These are phyloP conservation scores for Cylindrotheca fusiformis DNA, from an alignment of 108 stramenopile species.

Conservation along the genomic window DNA sequence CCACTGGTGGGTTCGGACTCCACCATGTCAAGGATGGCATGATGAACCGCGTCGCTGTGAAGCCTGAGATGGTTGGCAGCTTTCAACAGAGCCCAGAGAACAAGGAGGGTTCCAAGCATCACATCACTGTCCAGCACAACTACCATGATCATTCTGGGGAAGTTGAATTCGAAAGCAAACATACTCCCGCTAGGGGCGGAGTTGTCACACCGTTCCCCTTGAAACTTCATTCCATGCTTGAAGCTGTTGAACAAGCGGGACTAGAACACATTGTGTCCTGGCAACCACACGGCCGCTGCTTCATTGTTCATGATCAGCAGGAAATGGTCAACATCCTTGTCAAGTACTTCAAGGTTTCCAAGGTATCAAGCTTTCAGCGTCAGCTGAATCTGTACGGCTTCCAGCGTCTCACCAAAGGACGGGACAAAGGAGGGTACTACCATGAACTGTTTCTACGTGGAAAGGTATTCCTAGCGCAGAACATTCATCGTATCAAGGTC, in stretches of 20 bases:
- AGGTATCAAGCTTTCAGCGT: constrained; percentile 88
- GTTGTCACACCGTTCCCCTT: constrained; percentile 65
- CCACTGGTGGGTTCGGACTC: no score
- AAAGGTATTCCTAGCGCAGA: constrained; percentile 53
- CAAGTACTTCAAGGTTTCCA: constrained; percentile 85
- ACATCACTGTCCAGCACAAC: constrained; percentile 52
- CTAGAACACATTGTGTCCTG: constrained; percentile 72
- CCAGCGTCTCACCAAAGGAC: constrained; percentile 66
- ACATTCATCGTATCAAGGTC: constrained; percentile 72
- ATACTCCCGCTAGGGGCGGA: constrained; percentile 45
- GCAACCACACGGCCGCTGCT: constrained; percentile 86
- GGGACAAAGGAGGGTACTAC: constrained; percentile 71
- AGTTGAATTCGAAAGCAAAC: constrained; percentile 12
- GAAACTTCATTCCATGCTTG: constrained; percentile 78
- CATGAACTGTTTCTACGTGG: constrained; percentile 78
- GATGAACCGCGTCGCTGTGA: no score
- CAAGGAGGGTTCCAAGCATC: constrained; percentile 10
- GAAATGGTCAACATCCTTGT: constrained; percentile 82
- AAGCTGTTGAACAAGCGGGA: constrained; percentile 48
- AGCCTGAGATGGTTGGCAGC: no score
- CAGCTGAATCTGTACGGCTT: constrained; percentile 94
- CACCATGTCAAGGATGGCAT: no score
- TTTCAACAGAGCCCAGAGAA: no score
- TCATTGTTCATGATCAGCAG: constrained; percentile 84
- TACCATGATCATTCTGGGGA: constrained; percentile 79